These are phyloP conservation scores for Coleophoma eucalyptorum DNA, from an alignment of 2,329 filamentous ascomycete genomes.

Conservation along the genomic window DNA sequence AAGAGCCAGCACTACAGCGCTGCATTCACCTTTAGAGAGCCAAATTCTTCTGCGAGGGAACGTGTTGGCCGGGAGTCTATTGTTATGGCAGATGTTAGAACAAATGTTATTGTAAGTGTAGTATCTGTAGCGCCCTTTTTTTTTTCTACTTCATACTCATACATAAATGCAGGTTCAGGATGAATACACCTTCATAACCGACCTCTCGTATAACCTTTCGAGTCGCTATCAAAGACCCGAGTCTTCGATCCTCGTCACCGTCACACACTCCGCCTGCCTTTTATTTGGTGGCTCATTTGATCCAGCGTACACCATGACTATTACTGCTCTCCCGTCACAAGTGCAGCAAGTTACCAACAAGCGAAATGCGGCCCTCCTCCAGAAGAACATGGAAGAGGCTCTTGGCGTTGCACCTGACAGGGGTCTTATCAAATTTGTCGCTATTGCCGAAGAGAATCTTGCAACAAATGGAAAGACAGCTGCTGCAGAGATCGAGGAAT, in stretches of 20 bases:
- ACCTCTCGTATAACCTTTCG: conserved; percentile 69
- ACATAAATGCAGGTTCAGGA: conserved; percentile 58
- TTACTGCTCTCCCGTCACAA: conserved; percentile 66
- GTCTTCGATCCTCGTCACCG: conserved; percentile 67
- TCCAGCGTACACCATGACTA: conserved; percentile 73
- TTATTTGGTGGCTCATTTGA: conserved; percentile 73
- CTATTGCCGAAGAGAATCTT: conserved; percentile 67
- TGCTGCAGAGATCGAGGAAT: conserved; percentile 60
- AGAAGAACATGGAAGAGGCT: conserved; percentile 68
- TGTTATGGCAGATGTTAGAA: conserved; percentile 60
- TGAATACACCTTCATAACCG: conserved; percentile 69
- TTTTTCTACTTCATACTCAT: no score
- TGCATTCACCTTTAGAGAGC: conserved; percentile 28
- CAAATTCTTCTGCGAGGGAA: conserved; percentile 20
- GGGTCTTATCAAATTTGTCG: conserved; percentile 69
- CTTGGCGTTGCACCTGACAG: conserved; percentile 62
- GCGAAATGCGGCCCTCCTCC: conserved; percentile 73
- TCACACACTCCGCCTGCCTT: conserved; percentile 74
- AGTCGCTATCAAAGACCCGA: conserved; percentile 72
- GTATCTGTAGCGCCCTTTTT: not conserved
- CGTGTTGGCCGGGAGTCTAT: conserved; percentile 31
- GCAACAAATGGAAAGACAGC: conserved; percentile 70
- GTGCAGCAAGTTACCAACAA: conserved; percentile 74
- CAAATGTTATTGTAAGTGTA: conserved; percentile 56
- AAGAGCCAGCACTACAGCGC: conserved; percentile 29